phyloP scores from a whole-genome alignment of 768 basidiomycete genomes.

The Strobilomyces echinocephalus region DNA sequence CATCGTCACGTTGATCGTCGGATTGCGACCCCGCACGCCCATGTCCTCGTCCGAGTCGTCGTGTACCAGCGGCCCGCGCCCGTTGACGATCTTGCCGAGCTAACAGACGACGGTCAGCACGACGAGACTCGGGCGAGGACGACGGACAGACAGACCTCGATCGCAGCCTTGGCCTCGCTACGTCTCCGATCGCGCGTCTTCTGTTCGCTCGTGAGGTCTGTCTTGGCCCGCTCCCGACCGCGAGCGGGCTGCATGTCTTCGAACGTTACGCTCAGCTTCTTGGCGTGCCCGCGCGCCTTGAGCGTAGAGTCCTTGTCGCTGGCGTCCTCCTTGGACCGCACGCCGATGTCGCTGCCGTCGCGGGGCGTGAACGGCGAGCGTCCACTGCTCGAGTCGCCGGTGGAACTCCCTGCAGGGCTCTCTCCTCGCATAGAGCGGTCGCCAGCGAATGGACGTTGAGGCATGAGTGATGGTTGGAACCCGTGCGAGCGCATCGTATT shows the following conservation, averaged over 20 bases:
- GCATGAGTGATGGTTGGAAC: constrained; percentile 23
- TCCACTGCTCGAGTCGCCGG: constrained; percentile 79
- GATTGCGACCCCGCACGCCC: constrained; percentile 14
- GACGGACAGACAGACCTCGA: constrained; percentile 53
- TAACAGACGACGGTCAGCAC: constrained; percentile 27
- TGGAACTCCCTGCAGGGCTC: constrained; percentile 75
- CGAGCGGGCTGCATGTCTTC: constrained; percentile 43
- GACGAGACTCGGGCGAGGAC: neutral
- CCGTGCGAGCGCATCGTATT: constrained; percentile 25
- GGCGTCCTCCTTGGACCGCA: constrained; percentile 17
- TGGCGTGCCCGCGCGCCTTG: constrained; percentile 35
- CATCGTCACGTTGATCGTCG: constrained; percentile 37
- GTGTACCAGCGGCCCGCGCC: constrained; percentile 57
- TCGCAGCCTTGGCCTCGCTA: constrained; percentile 79
- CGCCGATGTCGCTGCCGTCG: constrained; percentile 64
- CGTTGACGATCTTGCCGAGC: constrained; percentile 88
- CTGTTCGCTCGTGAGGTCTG: constrained; percentile 39
- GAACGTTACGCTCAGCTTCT: constrained; percentile 67
- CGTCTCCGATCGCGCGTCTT: constrained; percentile 70
- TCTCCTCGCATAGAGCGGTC: constrained; percentile 39
- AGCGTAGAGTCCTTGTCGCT: constrained; percentile 26
- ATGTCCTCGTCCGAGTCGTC: constrained; percentile 45
- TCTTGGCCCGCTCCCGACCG: constrained; percentile 30
- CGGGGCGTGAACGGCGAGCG: constrained; percentile 69
- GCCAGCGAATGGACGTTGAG: constrained; percentile 54